Base-by-base conservation (phyloP, 345 rosid genomes). In the Brassica incana region DNA sequence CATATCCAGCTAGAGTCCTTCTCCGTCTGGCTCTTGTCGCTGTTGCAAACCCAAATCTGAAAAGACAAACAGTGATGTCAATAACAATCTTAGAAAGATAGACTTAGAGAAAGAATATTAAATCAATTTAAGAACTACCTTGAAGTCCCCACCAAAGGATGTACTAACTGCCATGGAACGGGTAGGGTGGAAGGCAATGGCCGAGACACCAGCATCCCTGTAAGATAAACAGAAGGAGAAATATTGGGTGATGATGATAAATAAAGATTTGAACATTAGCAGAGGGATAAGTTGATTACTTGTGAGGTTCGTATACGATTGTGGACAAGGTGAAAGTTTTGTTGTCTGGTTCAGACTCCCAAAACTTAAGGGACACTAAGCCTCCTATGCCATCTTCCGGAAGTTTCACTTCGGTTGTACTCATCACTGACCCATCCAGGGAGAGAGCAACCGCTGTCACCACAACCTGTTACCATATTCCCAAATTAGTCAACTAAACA, bases 251-350 rank as follows among this genome's bases (percentile, higher is more conserved):
- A 50, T 70, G 40, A 33, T 20, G 18, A 50, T 3, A 33, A 50
- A 15, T 27, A 11, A 16, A 78, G 38, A 10, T 59, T 43, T 30
- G n/a, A 23, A 16, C 69, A 79, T 45, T 32, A 66, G 29, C 40
- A 66, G 69, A 65, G 48, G 72, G 40, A 27, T 5, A 60, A 72
- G 50, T n/a, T 70, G 45, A 52, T 58, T 61, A 93, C 98, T 93
- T 88, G 87, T 95, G 99, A 72, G 99, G 99, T 81, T 95, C 99
- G 64, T 95, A 92, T 52, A 95, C 88, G 61, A 93, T 81, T 27
- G 99, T 95, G 40, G 94, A 87, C 82, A 95, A 80, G 77, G 82
- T 89, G 84, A 93, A 90, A 16, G 82, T 80, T 78, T 86, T 92
- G 67, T 85, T 85, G 77, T 84, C 86, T 63, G 90, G 81, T 71